phyloP scores from a whole-genome alignment of 2,329 filamentous ascomycete species.

The Fusarium sororula region DNA sequence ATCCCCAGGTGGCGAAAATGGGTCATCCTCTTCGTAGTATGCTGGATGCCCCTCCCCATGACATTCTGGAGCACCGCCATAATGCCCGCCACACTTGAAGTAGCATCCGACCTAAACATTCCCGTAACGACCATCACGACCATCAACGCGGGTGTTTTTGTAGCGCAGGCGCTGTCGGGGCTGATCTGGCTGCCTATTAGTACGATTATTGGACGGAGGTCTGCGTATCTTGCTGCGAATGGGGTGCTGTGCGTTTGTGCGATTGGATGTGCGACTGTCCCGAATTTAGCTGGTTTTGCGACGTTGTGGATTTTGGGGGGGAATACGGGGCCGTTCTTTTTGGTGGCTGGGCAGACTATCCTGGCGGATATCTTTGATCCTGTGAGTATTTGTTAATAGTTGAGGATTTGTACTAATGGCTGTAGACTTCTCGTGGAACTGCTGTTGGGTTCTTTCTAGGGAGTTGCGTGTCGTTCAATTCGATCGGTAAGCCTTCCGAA shows the following conservation, averaged over 20 bases:
- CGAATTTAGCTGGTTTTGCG: conserved; percentile 35
- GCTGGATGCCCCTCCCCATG: conserved; percentile 43
- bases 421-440: conserved; percentile 24
- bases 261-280: conserved; percentile 31
- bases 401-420: too few relatives aligned
- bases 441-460: conserved; percentile 42
- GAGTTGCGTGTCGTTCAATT: conserved; percentile 39
- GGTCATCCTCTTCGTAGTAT: conserved; percentile 42
- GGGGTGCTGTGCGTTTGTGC: conserved; percentile 33
- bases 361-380: conserved; percentile 42
- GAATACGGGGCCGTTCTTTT: conserved; percentile 40
- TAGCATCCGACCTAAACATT: conserved; percentile 26
- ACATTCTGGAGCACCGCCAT: conserved; percentile 43
- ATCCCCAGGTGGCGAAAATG: conserved; percentile 40
- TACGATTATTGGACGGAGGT: conserved; percentile 36
- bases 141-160: conserved; percentile 39
- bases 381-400: not conserved
- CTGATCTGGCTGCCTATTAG: conserved; percentile 40
- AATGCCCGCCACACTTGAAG: conserved; percentile 36
- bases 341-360: conserved; percentile 41
- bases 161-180: conserved; percentile 37
- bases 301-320: conserved; percentile 39
- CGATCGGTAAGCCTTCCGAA: conserved; percentile 29
- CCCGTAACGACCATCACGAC: conserved; percentile 29
- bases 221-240: conserved; percentile 41